Base-by-base conservation (phyloP, 2,329 filamentous ascomycete genomes). In the Nemania diffusa region DNA sequence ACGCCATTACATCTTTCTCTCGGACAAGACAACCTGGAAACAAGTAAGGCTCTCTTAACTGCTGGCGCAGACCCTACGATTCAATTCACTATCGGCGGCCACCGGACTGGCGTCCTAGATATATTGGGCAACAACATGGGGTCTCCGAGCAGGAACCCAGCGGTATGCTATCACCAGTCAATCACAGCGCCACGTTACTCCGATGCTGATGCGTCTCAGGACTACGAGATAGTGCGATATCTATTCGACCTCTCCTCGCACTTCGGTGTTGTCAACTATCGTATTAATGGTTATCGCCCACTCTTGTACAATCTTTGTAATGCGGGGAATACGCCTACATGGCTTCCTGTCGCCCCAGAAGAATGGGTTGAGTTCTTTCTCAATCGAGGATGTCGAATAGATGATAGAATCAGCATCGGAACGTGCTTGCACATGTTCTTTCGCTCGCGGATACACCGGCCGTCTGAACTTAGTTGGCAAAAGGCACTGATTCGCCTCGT, bases 31-130 rank as follows among this genome's bases (percentile, higher is more conserved):
- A 53, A 29, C 17, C 13, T 57, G 27, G 42, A 64, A 32, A 20
- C 17, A 29, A 29, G 9, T 37, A 37, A 8, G n/a, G 15, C 15
- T 34, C 62, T 64, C 32, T 29, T 64, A 22, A 29, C 29, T 20
- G 62, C 32, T 29, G 48, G 48, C 17, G 62, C 62, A 29, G 62
- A 64, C 34, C 55, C 56, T n/a, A 64, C 55, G 1, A 64, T 53
- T 5, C 27, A 22, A 26, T 44, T 44, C 13, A 57, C n/a, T 55
- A 13, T 34, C n/a, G n/a, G n/a, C n/a, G n/a, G n/a, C n/a, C n/a
- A n/a, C n/a, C n/a, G n/a, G n/a, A n/a, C n/a, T n/a, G n/a, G n/a
- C n/a, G n/a, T n/a, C n/a, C n/a, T n/a, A n/a, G n/a, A n/a, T n/a
- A n/a, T n/a, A n/a, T n/a, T n/a, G n/a, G n/a, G n/a, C n/a, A n/a